Evolutionary conservation across 768 basidiomycete species (phyloP).

Genomic region (Boletus vermiculosoides): DNA sequence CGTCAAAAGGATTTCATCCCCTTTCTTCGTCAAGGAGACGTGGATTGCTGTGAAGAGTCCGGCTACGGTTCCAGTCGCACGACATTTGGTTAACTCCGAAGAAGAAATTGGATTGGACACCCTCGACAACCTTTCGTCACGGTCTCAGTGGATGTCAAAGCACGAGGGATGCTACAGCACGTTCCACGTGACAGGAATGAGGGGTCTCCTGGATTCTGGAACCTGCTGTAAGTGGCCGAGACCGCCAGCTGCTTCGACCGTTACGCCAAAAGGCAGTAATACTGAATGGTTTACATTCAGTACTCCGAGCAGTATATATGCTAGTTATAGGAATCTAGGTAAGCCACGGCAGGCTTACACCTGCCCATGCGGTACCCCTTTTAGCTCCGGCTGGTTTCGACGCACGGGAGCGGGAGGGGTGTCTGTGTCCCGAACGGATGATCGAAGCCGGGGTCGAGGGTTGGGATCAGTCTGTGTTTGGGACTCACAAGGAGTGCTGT

Average conservation of each 20-base stretch:
- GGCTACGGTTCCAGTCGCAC: neutral
- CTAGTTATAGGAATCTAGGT: no score
- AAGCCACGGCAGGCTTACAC: no score
- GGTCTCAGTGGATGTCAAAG: constrained; percentile 12
- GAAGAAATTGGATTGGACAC: constrained; percentile 4
- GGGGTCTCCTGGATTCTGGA: neutral
- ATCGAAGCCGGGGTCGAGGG: constrained; percentile 12
- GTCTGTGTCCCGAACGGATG: constrained; percentile 28
- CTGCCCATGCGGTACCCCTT: neutral
- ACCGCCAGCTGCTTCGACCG: no score
- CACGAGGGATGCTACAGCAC: constrained; percentile 11
- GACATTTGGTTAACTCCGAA: neutral
- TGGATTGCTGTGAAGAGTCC: neutral
- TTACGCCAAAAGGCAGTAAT: no score
- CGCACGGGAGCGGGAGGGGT: constrained; percentile 4
- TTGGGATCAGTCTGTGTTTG: constrained; percentile 9
- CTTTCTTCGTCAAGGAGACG: neutral
- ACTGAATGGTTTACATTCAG: no score
- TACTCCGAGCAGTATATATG: no score
- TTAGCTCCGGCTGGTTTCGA: neutral
- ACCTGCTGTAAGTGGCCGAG: no score
- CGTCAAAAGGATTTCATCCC: no score
- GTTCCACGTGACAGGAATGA: neutral
- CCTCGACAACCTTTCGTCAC: constrained; percentile 5
- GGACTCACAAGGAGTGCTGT: neutral